phyloP scores from a whole-genome alignment of 2,329 filamentous ascomycete species.

The Knufia petricola region DNA sequence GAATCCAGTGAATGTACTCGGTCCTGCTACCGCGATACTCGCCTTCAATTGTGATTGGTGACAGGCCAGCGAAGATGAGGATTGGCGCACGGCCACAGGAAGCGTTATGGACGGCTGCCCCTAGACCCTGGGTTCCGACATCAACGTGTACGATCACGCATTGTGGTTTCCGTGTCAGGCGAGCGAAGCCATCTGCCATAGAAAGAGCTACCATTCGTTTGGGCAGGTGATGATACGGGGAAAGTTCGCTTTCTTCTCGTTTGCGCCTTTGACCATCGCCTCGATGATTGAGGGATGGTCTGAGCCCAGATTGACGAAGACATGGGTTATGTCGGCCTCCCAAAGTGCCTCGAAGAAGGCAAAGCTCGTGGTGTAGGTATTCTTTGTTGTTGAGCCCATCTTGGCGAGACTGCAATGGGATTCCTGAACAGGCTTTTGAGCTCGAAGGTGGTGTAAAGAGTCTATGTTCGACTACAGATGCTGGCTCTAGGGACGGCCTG shows the following conservation, averaged over 20 bases:
- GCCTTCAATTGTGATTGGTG: conserved; percentile 66
- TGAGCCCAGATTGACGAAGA: conserved; percentile 46
- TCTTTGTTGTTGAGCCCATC: conserved; percentile 12
- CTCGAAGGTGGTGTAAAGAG: too few species aligned
- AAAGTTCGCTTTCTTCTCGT: conserved; percentile 54
- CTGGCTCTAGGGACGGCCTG: too few species aligned
- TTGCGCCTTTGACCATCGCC: conserved; percentile 67
- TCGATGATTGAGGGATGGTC: conserved; percentile 67
- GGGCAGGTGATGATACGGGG: conserved; percentile 70
- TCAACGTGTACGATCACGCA: conserved; percentile 73
- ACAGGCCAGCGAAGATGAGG: conserved; percentile 67
- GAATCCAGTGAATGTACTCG: conserved; percentile 81
- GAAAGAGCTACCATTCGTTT: conserved; percentile 80
- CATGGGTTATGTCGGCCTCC: conserved; percentile 49
- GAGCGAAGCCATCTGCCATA: conserved; percentile 73
- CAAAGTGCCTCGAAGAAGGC: conserved; percentile 76
- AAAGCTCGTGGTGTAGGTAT: conserved; percentile 59
- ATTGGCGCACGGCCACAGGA: conserved; percentile 65
- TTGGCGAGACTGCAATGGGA: neutral
- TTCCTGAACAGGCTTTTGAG: neutral
- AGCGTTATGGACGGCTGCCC: conserved; percentile 69
- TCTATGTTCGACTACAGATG: too few species aligned
- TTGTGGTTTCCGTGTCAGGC: conserved; percentile 61
- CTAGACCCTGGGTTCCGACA: conserved; percentile 70
- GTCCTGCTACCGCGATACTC: conserved; percentile 68